These are phyloP conservation scores for Thraustochytrium striatum DNA, from an alignment of 352 stramenopile species.

Conservation along the genomic window DNA sequence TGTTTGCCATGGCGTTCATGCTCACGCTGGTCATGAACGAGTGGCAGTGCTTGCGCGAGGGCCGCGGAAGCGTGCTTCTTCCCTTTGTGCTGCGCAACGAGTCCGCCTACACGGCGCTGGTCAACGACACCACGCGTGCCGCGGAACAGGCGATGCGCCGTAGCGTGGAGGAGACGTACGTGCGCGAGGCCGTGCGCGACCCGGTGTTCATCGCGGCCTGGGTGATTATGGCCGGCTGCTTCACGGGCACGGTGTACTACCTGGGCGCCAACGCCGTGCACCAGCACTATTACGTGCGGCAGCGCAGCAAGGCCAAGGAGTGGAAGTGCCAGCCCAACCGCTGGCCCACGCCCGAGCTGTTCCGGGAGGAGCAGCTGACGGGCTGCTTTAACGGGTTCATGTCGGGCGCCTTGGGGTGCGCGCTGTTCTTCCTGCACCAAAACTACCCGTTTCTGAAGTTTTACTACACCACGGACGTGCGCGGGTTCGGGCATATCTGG, in stretches of 20 bases:
- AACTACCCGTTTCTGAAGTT: conserved; percentile 31
- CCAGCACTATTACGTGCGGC: conserved; percentile 3
- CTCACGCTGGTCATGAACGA: background rate
- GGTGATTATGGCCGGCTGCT: background rate
- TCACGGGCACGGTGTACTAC: conserved; percentile 14
- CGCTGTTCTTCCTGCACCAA: conserved; percentile 30
- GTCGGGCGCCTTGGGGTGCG: background rate
- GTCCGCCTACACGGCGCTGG: background rate
- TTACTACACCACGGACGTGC: conserved; percentile 3
- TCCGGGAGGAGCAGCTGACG: background rate
- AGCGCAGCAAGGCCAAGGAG: background rate
- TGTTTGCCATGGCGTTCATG: background rate
- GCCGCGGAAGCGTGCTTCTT: background rate
- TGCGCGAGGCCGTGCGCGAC: background rate
- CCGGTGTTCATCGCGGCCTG: background rate
- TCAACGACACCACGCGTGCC: background rate
- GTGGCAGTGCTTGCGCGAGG: background rate
- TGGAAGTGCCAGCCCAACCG: conserved; percentile 36
- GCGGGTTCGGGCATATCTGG: conserved; percentile 6
- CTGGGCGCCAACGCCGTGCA: background rate
- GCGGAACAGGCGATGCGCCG: background rate
- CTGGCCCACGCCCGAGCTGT: background rate
- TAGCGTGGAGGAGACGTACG: background rate
- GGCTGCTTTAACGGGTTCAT: conserved; percentile 38
- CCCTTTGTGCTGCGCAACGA: background rate